These are phyloP conservation scores for Dittrichia graveolens DNA, from an alignment of 129 eudicot species.

Conservation along the genomic window DNA sequence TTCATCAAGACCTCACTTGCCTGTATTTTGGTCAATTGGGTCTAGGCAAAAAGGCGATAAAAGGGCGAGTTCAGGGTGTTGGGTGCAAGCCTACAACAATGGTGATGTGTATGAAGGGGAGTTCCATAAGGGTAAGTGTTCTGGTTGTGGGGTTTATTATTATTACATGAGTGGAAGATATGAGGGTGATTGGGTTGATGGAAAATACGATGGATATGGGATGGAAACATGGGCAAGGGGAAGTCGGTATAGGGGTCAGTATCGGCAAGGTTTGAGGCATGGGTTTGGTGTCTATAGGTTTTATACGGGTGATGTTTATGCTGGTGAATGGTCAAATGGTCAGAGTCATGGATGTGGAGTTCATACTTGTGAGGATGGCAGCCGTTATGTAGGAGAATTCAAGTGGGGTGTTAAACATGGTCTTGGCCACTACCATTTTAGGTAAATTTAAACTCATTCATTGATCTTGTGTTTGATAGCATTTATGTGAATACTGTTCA, in stretches of 20 bases:
- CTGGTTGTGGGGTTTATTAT: constrained; percentile 94
- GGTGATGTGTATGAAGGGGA: constrained; percentile 99
- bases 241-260: constrained; percentile 89
- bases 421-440: constrained; percentile 95
- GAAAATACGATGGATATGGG: constrained; percentile 93
- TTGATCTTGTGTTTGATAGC: constrained; percentile 16
- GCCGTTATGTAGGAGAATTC: constrained; percentile 90
- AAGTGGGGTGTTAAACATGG: constrained; percentile 99
- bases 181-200: constrained; percentile 99
- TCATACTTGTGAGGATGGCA: constrained; percentile 99
- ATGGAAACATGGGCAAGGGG: constrained; percentile 98
- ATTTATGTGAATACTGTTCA: background rate
- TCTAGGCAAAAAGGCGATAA: constrained; percentile 60
- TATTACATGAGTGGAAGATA: constrained; percentile 95
- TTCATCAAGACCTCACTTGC: constrained; percentile 53
- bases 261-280: constrained; percentile 88
- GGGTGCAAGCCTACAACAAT: constrained; percentile 87
- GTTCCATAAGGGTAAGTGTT: constrained; percentile 89
- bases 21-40: constrained; percentile 95
- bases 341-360: constrained; percentile 98
- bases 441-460: constrained; percentile 42
- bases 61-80: constrained; percentile 68
- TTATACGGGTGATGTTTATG: constrained; percentile 95
- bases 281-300: constrained; percentile 93
- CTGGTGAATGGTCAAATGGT: constrained; percentile 97